These are phyloP conservation scores for Leishmania amazonensis DNA, from an alignment of 208 protist species.

Conservation along the genomic window DNA sequence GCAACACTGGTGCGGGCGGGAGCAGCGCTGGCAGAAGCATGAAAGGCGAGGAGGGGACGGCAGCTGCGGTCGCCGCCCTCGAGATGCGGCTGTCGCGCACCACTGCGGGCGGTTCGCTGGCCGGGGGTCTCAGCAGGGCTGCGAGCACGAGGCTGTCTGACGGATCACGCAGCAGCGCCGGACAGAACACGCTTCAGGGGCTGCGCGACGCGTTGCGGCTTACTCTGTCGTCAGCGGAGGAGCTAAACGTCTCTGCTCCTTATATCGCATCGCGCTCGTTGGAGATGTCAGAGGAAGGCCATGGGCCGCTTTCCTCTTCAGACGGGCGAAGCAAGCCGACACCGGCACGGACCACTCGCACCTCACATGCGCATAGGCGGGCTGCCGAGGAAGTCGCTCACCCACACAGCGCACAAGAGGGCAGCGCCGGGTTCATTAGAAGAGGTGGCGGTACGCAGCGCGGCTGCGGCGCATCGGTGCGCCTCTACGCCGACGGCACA, in stretches of 20 bases:
- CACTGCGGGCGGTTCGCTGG: not conserved
- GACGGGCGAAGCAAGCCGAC: not conserved
- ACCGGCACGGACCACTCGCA: not conserved
- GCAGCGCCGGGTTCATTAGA: not conserved
- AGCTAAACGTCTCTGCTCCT: not conserved
- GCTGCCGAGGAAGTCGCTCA: not conserved
- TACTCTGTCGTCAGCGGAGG: not conserved
- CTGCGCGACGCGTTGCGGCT: constrained; percentile 31
- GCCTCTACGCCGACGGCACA: constrained; percentile 11
- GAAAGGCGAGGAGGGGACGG: not conserved
- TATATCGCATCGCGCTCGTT: not conserved
- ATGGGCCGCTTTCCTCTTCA: not conserved
- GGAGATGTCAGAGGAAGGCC: not conserved
- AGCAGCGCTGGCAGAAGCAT: not conserved
- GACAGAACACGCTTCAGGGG: constrained; percentile 18
- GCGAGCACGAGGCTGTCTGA: constrained; percentile 15
- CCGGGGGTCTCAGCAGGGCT: not conserved
- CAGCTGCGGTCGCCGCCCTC: constrained; percentile 1
- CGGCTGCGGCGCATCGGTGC: constrained; percentile 24
- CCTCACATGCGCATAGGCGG: not conserved
- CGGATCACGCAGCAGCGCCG: not conserved
- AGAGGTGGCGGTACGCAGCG: constrained; percentile 24
- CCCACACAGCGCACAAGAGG: not conserved
- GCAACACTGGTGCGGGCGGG: not conserved
- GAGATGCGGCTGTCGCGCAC: constrained; percentile 13